Evolutionary conservation across 2,329 filamentous ascomycete genomes (phyloP).

Genomic region (Leptographium flavum): DNA sequence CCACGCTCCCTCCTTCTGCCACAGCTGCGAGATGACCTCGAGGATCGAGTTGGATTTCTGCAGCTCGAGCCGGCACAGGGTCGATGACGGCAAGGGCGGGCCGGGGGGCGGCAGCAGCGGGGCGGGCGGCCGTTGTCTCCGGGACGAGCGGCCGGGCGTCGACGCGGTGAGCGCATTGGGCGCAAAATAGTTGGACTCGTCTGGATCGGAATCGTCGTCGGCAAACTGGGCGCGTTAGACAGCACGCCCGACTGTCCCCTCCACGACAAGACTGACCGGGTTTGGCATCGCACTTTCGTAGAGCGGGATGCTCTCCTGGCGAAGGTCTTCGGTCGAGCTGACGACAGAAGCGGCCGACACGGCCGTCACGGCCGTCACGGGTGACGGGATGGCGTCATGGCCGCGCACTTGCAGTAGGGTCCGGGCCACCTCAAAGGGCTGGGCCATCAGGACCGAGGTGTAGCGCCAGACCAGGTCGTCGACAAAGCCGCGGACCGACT

Average conservation of each 20-base stretch:
- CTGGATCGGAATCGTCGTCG: constrained; percentile 56
- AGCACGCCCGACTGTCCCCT: background rate
- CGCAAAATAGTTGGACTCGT: constrained; percentile 77
- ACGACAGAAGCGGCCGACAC: constrained; percentile 6
- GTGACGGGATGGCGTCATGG: constrained; percentile 32
- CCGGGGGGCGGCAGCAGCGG: background rate
- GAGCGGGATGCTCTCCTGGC: background rate
- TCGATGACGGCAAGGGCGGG: background rate
- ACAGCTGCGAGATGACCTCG: constrained; percentile 76
- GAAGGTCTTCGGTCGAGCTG: too few relatives aligned
- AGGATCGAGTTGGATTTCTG: constrained; percentile 67
- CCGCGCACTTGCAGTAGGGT: constrained; percentile 68
- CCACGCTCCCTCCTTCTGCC: constrained; percentile 78
- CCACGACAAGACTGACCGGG: background rate
- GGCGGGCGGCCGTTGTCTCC: background rate
- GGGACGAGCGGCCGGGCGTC: constrained; percentile 23
- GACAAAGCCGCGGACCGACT: constrained; percentile 60
- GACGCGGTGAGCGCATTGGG: constrained; percentile 45
- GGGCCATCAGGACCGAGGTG: constrained; percentile 71
- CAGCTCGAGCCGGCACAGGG: constrained; percentile 52
- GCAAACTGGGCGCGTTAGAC: constrained; percentile 21
- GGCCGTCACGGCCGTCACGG: too few relatives aligned
- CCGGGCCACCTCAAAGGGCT: constrained; percentile 96
- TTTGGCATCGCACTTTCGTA: constrained; percentile 1
- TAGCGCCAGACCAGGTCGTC: constrained; percentile 90